Evolutionary conservation across 2,329 filamentous ascomycete species (phyloP).

Genomic region (Lojkania enalia): DNA sequence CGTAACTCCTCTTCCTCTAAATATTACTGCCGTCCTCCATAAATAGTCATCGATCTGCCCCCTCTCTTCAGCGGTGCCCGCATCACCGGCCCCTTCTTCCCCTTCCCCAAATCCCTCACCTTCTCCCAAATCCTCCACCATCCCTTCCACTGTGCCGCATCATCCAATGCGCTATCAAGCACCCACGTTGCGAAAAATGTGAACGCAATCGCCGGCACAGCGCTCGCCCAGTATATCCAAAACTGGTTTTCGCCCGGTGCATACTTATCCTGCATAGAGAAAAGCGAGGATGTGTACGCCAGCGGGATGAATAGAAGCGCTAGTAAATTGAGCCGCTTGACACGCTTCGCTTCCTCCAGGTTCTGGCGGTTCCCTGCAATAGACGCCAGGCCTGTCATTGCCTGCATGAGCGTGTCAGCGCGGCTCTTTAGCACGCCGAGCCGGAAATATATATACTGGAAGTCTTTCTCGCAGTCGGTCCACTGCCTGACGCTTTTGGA

Average conservation of each 20-base stretch:
- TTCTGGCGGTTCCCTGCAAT: slow-evolving; percentile 41
- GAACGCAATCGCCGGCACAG: slow-evolving; percentile 27
- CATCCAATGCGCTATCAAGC: slow-evolving; percentile 32
- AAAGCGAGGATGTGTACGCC: slow-evolving; percentile 37
- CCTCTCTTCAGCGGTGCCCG: no score
- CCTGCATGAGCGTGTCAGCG: slow-evolving; percentile 37
- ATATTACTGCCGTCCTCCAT: background rate
- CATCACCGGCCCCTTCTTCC: no score
- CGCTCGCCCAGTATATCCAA: slow-evolving; percentile 40
- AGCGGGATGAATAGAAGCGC: slow-evolving; percentile 40
- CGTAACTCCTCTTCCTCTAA: background rate
- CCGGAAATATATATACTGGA: slow-evolving; percentile 39
- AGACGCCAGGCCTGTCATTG: slow-evolving; percentile 39
- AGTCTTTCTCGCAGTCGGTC: slow-evolving; percentile 34
- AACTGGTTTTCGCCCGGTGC: slow-evolving; percentile 32
- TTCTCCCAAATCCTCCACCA: slow-evolving; percentile 20
- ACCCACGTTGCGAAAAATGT: slow-evolving; percentile 30
- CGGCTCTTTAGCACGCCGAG: slow-evolving; percentile 38
- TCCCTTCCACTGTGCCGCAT: slow-evolving; percentile 31
- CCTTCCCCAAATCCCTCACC: background rate
- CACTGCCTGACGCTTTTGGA: slow-evolving; percentile 15
- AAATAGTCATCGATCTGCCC: background rate
- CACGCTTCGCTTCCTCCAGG: slow-evolving; percentile 40
- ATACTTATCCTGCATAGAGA: slow-evolving; percentile 40
- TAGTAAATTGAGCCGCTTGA: slow-evolving; percentile 38